These are phyloP conservation scores for Dipodascus geniculatus DNA, from an alignment of 805 yeast species.

Conservation along the genomic window DNA sequence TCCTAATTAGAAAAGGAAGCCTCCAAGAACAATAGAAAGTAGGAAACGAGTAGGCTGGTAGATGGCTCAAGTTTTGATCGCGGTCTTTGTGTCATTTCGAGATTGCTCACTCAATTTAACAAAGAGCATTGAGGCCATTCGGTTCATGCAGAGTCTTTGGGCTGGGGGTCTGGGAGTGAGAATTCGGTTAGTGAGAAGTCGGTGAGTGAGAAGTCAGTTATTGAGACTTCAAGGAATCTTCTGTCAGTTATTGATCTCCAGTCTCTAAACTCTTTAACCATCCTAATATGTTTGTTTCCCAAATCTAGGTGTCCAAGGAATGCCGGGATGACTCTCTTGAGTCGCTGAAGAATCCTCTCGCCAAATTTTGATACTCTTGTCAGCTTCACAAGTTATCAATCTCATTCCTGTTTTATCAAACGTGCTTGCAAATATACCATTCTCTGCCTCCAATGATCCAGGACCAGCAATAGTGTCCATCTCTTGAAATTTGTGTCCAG, in stretches of 20 bases:
- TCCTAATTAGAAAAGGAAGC: background rate
- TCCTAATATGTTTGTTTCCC: slow-evolving; percentile 2
- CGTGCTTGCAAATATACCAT: slow-evolving; percentile 54
- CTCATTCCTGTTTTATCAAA: slow-evolving; percentile 77
- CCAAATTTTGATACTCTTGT: slow-evolving; percentile 62
- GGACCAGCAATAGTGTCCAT: slow-evolving; percentile 45
- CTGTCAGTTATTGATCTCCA: background rate
- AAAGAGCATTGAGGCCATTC: no score
- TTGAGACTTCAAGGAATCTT: no score
- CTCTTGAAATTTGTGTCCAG: slow-evolving; percentile 53
- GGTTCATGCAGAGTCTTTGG: no score
- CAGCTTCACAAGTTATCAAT: slow-evolving; percentile 80
- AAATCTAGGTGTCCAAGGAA: slow-evolving; percentile 25
- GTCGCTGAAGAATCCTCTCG: slow-evolving; percentile 30
- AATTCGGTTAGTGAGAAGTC: no score
- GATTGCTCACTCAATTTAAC: no score
- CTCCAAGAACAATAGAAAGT: background rate
- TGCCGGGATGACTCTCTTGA: slow-evolving; percentile 27
- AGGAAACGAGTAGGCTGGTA: no score
- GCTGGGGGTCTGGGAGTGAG: no score
- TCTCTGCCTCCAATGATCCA: slow-evolving; percentile 58
- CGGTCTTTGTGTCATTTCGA: no score
- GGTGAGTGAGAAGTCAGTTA: no score
- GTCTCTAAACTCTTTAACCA: background rate
- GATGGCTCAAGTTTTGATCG: no score